Conservation (phyloP, 495 filamentous ascomycete species). For the Pyronema domesticum region DNA sequence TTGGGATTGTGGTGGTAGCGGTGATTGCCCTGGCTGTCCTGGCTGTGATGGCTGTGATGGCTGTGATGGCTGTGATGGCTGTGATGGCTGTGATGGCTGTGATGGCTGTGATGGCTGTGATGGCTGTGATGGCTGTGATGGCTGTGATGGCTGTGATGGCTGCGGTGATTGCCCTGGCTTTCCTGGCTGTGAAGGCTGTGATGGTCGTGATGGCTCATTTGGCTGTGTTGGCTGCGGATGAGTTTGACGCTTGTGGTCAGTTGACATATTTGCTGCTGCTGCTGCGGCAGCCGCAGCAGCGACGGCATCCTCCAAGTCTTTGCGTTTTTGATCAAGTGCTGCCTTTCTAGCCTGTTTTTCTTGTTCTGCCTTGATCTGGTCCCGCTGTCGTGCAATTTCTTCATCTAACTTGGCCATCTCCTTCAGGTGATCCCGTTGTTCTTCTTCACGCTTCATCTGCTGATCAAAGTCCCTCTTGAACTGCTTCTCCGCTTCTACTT, state of each 20-base stretch:
- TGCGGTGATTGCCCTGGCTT: not conserved
- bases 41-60: not conserved
- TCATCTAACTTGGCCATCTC: conserved; percentile 39
- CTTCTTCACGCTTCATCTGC: conserved; percentile 33
- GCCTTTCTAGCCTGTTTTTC: not conserved
- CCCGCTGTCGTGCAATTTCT: conserved; percentile 38
- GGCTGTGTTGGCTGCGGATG: not conserved
- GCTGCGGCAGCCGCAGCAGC: not conserved
- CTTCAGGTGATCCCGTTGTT: conserved; percentile 33
- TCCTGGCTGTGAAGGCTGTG: not conserved
- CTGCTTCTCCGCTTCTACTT: conserved; percentile 30
- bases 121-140: not conserved
- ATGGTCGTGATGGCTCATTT: not conserved
- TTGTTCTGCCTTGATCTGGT: conserved; percentile 23
- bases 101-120: not conserved
- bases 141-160: not conserved
- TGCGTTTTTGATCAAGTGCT: not conserved
- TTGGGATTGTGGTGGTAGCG: not conserved
- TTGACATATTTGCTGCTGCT: not conserved
- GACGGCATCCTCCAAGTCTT: conserved; percentile 2
- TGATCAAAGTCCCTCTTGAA: conserved; percentile 36
- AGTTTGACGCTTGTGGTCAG: too few relatives aligned
- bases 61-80: not conserved
- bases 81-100: not conserved
- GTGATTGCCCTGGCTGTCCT: not conserved